Evolutionary conservation across 305 asterid species (phyloP), one percentile per base, ranked within the genome.

Genomic region (Fraxinus greggii): DNA sequence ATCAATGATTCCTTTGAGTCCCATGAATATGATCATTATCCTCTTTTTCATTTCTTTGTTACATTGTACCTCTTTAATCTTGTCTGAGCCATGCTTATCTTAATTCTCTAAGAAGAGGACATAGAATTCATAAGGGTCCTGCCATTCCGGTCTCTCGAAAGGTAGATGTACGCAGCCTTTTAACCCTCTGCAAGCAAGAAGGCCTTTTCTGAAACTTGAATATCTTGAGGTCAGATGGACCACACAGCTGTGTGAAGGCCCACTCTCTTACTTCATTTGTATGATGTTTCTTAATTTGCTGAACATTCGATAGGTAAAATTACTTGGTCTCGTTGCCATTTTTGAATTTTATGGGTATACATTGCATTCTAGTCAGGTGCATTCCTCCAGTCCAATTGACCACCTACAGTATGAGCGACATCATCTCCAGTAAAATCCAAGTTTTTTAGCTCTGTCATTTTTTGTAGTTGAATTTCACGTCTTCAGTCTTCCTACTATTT

Each of bases 401-500:
- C 48, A 26, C 33, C 51, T 15, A 17, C 38, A 19, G 73, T 33
- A 72, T 72, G 28, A 15, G 19, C 9, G 28, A 24, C 15, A 63
- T 61, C 21, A 28, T 75, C 23, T 42, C 31, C 54, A 26, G 74
- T 26, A 26, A 26, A 65, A 67, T 67, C 19, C 74, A 28, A 54
- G 36, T 67, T 28, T 67, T 31, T 28, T 67, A 8, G 35, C 35
- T 17, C 24, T 26, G 73, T 65, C 73, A 26, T 10, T 65, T 31
- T 63, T 40, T 38, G 42, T 81, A 13, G 54, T 65, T 42, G 45
- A 40, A 81, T 76, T 24, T 65, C 73, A 75, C 42, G 77, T 31
- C 29, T 63, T 33, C 29, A 24, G 80, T 59, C 74, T 3, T 38
- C 40, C 15, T 78, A 33, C 38, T 23, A 31, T 33, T 13, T 75